A percentile compares a stretch with the other conserved stretches of the same genome.
Evolutionary conservation across 2,329 filamentous ascomycete genomes (phyloP).

Genomic region (Alternaria sp.): DNA sequence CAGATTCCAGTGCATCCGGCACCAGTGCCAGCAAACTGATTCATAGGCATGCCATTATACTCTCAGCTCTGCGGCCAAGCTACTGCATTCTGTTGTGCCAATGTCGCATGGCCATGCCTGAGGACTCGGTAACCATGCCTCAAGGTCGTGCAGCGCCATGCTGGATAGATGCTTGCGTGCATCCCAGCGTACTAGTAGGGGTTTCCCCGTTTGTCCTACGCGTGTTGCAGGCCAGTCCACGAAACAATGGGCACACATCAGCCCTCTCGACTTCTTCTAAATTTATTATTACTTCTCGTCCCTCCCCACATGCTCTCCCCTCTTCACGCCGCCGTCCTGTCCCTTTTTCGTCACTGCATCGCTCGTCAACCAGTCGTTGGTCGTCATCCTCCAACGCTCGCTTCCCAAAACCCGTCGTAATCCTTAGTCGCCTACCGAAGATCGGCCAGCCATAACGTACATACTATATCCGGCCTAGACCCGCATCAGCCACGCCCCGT

Average conservation of each 20-base stretch:
- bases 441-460: constrained; percentile 26
- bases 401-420: constrained; percentile 28
- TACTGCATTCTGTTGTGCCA: constrained; percentile 37
- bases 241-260: constrained; percentile 45
- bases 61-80: constrained; percentile 28
- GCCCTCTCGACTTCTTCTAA: constrained; percentile 40
- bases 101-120: constrained; percentile 28
- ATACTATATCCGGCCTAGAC: constrained; percentile 30
- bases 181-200: constrained; percentile 39
- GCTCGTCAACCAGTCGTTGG: constrained; percentile 31
- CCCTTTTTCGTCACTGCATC: constrained; percentile 36
- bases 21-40: constrained; percentile 18
- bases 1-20: constrained; percentile 23
- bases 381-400: constrained; percentile 21
- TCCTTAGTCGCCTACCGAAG: constrained; percentile 10
- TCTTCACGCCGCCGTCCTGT: constrained; percentile 29
- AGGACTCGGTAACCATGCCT: constrained; percentile 34
- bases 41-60: constrained; percentile 12
- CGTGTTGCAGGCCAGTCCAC: constrained; percentile 43
- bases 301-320: constrained; percentile 40
- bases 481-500: constrained; percentile 43
- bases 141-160: constrained; percentile 39
- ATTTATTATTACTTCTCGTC: constrained; percentile 45
- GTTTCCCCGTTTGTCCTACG: constrained; percentile 42
- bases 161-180: constrained; percentile 42